phyloP scores from a whole-genome alignment of 495 filamentous ascomycete genomes.

The Penicillium chermesinum region DNA sequence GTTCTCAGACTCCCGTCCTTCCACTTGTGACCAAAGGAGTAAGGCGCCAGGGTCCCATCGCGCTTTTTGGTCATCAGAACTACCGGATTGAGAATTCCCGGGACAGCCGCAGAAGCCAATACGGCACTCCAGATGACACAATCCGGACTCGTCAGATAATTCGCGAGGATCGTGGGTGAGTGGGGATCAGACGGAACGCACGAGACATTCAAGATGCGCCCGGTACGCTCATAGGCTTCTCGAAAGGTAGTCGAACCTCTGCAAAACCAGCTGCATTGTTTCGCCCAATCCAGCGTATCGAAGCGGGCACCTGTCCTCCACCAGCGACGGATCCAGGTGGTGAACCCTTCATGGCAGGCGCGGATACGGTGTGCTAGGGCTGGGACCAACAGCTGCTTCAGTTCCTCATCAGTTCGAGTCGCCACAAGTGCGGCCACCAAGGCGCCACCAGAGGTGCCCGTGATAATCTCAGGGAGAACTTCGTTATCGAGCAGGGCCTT shows the following conservation, averaged over 20 bases:
- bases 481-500: conserved; percentile 85
- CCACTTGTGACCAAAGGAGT: conserved; percentile 96
- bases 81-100: conserved; percentile 92
- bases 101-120: conserved; percentile 90
- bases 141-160: conserved; percentile 90
- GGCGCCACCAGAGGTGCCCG: conserved; percentile 90
- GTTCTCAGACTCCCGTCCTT: conserved; percentile 92
- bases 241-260: conserved; percentile 87
- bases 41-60: conserved; percentile 70
- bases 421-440: conserved; percentile 83
- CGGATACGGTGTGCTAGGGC: conserved; percentile 78
- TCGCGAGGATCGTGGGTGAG: conserved; percentile 82
- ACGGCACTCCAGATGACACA: conserved; percentile 98
- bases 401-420: conserved; percentile 85
- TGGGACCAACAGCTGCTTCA: conserved; percentile 79
- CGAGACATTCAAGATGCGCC: conserved; percentile 88
- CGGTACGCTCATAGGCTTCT: conserved; percentile 92
- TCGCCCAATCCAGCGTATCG: conserved; percentile 89
- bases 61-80: conserved; percentile 92
- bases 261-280: conserved; percentile 79
- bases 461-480: conserved; percentile 86
- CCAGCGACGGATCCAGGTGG: conserved; percentile 76
- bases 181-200: conserved; percentile 98
- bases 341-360: conserved; percentile 74
- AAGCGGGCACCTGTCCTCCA: conserved; percentile 91